Evolutionary conservation across 352 stramenopile genomes (phyloP), one percentile per base, ranked within the genome.

Genomic region (Globisporangium sylvaticum): DNA sequence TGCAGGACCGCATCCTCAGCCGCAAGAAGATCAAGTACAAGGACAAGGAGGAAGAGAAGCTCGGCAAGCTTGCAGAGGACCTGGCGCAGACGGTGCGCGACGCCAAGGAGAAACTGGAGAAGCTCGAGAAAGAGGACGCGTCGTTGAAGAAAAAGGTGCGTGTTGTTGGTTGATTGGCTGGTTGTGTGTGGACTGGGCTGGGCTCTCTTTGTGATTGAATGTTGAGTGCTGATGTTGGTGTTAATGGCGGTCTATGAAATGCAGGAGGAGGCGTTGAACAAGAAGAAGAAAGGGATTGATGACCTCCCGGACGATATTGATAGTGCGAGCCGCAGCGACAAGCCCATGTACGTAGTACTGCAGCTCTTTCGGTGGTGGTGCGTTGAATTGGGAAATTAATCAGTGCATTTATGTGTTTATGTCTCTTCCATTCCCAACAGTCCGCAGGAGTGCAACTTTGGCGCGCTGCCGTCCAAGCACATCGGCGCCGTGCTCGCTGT

Each of bases 11-110:
- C 22, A 94, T 96, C 53, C 69, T 94, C 8, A 94, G 86, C 55
- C 78, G 82, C 59, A 91, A 92, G 74, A 96, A 96, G 69, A 80
- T 96, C 77, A 93, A 93, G 73, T 96, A 94, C 72, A 94, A 94
- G 71, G 88, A 94, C 65, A 91, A 94, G 61, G 88, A 96, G 57
- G 88, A 96, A 50, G 88, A 96, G 55, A 96, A 87, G 50, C 75
- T 96, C 20, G 88, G 88, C 22, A 87, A 80, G 55, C 69, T 96
- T 0, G 88, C 88, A 0, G 88, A 96, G 59, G 78, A 94, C 62
- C 75, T 94, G 9, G 84, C 78, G n/a, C 78, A 92, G 64, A 92
- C 84, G 0, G 84, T 96, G 24, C 82, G 85, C 9, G 50, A 75
- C 5, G 75, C 84, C 1, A 96, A 95, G 61, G 88, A 96, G 44